Conservation (phyloP, 495 filamentous ascomycete genomes). For the Elasticomyces elasticus region DNA sequence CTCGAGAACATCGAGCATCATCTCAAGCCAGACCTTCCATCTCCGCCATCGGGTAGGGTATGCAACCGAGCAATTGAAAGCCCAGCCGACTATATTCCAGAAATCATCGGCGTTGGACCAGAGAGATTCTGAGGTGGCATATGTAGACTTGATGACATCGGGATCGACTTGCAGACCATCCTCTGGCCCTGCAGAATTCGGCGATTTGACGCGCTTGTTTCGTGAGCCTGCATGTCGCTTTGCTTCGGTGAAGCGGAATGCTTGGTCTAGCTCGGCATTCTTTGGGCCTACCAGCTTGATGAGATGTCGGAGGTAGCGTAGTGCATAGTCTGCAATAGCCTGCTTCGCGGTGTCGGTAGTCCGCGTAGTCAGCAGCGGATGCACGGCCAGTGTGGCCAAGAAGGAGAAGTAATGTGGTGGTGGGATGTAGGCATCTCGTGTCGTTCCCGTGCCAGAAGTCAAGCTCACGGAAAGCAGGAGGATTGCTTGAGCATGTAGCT, state of each 20-base stretch:
- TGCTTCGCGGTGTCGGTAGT: slow-evolving; percentile 43
- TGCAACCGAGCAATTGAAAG: slow-evolving; percentile 75
- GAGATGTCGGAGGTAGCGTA: slow-evolving; percentile 50
- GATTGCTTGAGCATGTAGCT: slow-evolving; percentile 59
- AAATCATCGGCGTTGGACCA: slow-evolving; percentile 72
- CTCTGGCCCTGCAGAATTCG: slow-evolving; percentile 26
- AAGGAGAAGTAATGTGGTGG: slow-evolving; percentile 54
- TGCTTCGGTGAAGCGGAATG: slow-evolving; percentile 42
- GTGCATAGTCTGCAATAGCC: slow-evolving; percentile 43
- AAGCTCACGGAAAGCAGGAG: slow-evolving; percentile 57
- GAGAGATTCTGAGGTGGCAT: slow-evolving; percentile 56
- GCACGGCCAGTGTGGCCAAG: slow-evolving; percentile 56
- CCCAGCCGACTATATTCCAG: slow-evolving; percentile 85
- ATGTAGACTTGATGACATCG: slow-evolving; percentile 39
- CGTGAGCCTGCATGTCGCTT: not conserved
- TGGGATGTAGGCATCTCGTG: slow-evolving; percentile 38
- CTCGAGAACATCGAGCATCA: slow-evolving; percentile 68
- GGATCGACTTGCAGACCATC: slow-evolving; percentile 27
- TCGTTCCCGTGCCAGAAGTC: slow-evolving; percentile 41
- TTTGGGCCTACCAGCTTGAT: slow-evolving; percentile 43
- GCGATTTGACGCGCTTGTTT: not conserved
- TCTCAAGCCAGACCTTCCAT: slow-evolving; percentile 75
- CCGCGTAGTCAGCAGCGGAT: slow-evolving; percentile 57
- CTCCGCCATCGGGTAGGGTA: slow-evolving; percentile 63
- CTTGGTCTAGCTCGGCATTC: slow-evolving; percentile 38